A percentile compares a stretch with the other conserved stretches of the same genome.
phyloP scores from a whole-genome alignment of 352 stramenopile species.

The Phytophthora megakarya region DNA sequence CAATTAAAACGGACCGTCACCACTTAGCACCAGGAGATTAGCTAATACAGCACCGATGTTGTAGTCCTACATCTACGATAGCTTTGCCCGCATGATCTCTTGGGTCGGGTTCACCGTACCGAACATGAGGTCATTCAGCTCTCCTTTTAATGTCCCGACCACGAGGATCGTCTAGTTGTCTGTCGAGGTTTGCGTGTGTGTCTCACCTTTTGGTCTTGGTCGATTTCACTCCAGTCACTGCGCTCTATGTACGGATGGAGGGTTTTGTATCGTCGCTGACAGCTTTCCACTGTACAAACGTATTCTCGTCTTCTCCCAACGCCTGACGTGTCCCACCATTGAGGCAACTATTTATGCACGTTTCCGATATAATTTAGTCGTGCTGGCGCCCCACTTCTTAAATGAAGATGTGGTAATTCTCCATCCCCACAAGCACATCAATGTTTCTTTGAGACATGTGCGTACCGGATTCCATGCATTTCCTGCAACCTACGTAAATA shows the following conservation, averaged over 20 bases:
- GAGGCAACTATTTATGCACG: no score
- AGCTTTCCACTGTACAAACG: constrained; percentile 40
- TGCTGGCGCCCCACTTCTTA: no score
- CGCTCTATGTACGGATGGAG: constrained; percentile 38
- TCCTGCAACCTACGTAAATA: no score
- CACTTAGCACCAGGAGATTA: constrained; percentile 37
- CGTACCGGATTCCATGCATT: no score
- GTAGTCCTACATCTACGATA: constrained; percentile 50
- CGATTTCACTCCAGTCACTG: constrained; percentile 12
- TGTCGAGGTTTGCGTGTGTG: not conserved
- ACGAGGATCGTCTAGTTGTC: constrained; percentile 35
- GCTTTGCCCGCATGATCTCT: constrained; percentile 54
- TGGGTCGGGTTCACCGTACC: constrained; percentile 47
- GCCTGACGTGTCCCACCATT: no score
- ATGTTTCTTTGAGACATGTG: no score
- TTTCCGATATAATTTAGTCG: no score
- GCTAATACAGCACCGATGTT: constrained; percentile 47
- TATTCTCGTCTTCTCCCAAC: no score
- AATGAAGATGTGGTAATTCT: no score
- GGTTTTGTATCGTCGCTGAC: constrained; percentile 31
- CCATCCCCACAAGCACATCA: no score
- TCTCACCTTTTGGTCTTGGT: constrained; percentile 1
- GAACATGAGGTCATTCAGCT: constrained; percentile 69
- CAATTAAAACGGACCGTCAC: constrained; percentile 42
- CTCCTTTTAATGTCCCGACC: constrained; percentile 47